Percentiles rank a stretch among this genome's conserved stretches.
These are phyloP conservation scores for Fusarium sp. DNA, from an alignment of 2,329 filamentous ascomycete genomes.

Conservation along the genomic window DNA sequence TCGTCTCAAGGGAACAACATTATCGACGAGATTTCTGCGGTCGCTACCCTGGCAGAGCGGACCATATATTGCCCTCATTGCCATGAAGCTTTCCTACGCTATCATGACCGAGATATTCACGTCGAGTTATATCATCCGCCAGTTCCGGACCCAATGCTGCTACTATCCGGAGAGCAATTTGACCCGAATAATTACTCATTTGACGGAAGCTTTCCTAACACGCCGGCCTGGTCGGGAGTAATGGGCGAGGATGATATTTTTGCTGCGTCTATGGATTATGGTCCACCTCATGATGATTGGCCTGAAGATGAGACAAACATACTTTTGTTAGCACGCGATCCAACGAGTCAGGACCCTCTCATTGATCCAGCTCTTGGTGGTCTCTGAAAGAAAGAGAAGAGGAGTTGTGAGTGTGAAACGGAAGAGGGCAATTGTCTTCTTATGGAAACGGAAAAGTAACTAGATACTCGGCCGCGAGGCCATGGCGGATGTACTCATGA, in stretches of 20 bases:
- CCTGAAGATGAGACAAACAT: slow-evolving; percentile 60
- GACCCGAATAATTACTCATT: slow-evolving; percentile 40
- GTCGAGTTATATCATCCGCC: slow-evolving; percentile 51
- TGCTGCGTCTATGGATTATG: slow-evolving; percentile 52
- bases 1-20: slow-evolving; percentile 46
- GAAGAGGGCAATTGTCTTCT: slow-evolving; percentile 19
- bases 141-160: slow-evolving; percentile 39
- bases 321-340: slow-evolving; percentile 53
- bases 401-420: background rate
- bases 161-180: slow-evolving; percentile 42
- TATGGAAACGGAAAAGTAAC: slow-evolving; percentile 25
- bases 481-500: slow-evolving; percentile 23
- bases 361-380: slow-evolving; percentile 52
- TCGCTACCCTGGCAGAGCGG: slow-evolving; percentile 56
- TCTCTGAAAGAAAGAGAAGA: slow-evolving; percentile 10
- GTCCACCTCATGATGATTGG: slow-evolving; percentile 56
- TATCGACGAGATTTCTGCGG: slow-evolving; percentile 60
- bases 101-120: slow-evolving; percentile 64
- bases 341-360: slow-evolving; percentile 41
- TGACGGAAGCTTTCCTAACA: slow-evolving; percentile 29
- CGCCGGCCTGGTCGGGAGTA: slow-evolving; percentile 43
- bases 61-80: slow-evolving; percentile 63
- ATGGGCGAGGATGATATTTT: slow-evolving; percentile 52
- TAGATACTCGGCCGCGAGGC: slow-evolving; percentile 46
- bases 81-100: slow-evolving; percentile 60